These are phyloP conservation scores for Yamadazyma phyllophila DNA, from an alignment of 805 yeast species.

Conservation along the genomic window DNA sequence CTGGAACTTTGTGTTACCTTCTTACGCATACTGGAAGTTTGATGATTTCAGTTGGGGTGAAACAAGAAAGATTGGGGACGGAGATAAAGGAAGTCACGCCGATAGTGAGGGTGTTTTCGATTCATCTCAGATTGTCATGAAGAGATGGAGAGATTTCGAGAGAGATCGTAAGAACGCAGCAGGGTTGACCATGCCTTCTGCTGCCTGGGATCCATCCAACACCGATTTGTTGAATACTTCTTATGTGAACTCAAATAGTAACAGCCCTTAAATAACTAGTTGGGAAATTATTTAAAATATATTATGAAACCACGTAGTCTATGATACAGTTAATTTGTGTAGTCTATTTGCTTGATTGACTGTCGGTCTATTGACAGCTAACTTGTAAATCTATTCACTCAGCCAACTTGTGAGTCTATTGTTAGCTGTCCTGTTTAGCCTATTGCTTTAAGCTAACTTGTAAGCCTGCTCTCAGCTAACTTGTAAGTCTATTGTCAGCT, in stretches of 20 bases:
- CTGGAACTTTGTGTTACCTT: conserved; percentile 88
- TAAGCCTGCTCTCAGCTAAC: too few species aligned
- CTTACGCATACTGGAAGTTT: conserved; percentile 90
- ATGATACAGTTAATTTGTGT: neutral
- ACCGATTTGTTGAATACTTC: conserved; percentile 21
- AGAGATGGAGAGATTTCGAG: conserved; percentile 93
- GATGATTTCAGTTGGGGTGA: conserved; percentile 98
- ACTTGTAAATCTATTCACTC: too few species aligned
- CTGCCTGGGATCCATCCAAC: conserved; percentile 46
- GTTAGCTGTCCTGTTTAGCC: too few species aligned
- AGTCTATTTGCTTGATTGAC: too few species aligned
- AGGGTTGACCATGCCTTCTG: conserved; percentile 29
- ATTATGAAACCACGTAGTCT: neutral
- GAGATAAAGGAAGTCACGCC: conserved; percentile 63
- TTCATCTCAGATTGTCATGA: conserved; percentile 85
- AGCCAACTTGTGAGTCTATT: too few species aligned
- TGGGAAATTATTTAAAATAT: neutral
- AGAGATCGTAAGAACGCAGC: conserved; percentile 51
- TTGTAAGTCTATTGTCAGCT: too few species aligned
- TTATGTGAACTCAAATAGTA: neutral
- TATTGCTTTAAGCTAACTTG: too few species aligned
- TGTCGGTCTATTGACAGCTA: too few species aligned
- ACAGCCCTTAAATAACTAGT: conserved; percentile 1
- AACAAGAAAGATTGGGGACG: conserved; percentile 76
- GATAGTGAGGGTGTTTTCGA: conserved; percentile 81